These are phyloP conservation scores for Plasmodium chabaudi DNA, from an alignment of 169 alveolate species.

Conservation along the genomic window DNA sequence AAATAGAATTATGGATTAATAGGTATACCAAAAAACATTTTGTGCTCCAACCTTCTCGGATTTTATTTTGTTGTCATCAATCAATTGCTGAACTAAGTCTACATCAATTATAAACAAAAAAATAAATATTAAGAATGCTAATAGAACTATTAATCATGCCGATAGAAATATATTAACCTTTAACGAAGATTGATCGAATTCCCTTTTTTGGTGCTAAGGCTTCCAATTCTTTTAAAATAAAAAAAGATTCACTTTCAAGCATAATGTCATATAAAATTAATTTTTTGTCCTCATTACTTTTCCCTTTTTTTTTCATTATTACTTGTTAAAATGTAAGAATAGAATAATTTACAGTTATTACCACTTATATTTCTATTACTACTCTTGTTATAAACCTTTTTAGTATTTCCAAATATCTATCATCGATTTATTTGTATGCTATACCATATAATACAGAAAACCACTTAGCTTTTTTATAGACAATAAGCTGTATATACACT, in stretches of 20 bases:
- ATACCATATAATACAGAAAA: too few relatives aligned
- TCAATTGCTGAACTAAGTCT: slow-evolving; percentile 77
- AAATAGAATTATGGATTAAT: neutral
- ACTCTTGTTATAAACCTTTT: too few relatives aligned
- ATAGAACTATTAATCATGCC: neutral
- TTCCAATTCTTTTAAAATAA: slow-evolving; percentile 74
- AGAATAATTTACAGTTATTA: too few relatives aligned
- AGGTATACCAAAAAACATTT: slow-evolving; percentile 75
- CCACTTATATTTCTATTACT: too few relatives aligned
- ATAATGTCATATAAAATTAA: slow-evolving; percentile 75
- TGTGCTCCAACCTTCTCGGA: slow-evolving; percentile 75
- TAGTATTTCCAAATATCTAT: too few relatives aligned
- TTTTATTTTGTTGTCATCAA: slow-evolving; percentile 76
- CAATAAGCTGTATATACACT: too few relatives aligned
- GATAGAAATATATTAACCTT: slow-evolving; percentile 56
- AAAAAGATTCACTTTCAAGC: slow-evolving; percentile 77
- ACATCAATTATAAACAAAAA: neutral
- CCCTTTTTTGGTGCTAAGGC: slow-evolving; percentile 68
- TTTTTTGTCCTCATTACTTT: slow-evolving; percentile 76
- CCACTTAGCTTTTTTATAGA: too few relatives aligned
- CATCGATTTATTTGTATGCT: too few relatives aligned
- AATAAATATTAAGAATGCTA: neutral
- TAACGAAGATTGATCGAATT: slow-evolving; percentile 74
- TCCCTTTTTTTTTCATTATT: slow-evolving; percentile 69
- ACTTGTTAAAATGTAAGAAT: neutral